Conservation (phyloP, 176 grass and related monocot genomes). For the Puccinellia tenuiflora region DNA sequence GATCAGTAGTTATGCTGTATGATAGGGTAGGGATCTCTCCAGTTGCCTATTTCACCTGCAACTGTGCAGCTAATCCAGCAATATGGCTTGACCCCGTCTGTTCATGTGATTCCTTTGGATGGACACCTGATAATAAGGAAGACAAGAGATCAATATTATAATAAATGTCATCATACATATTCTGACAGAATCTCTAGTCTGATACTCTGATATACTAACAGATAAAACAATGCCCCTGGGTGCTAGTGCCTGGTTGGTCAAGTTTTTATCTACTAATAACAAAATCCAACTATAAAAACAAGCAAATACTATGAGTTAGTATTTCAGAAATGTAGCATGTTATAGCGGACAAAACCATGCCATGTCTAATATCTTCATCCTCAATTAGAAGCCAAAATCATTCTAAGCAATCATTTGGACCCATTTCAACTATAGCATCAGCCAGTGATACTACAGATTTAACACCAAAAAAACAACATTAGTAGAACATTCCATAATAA, state of each 20-base stretch:
- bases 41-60: slow-evolving; percentile 48
- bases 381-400: background rate
- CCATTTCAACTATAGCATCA: slow-evolving; percentile 3
- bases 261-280: background rate
- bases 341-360: slow-evolving; percentile 4
- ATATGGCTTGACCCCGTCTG: slow-evolving; percentile 42
- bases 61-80: slow-evolving; percentile 30
- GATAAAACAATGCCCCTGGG: background rate
- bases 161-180: background rate
- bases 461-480: background rate
- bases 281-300: background rate
- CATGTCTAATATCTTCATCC: background rate
- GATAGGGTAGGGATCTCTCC: slow-evolving; percentile 23
- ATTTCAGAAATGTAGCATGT: background rate
- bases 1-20: slow-evolving; percentile 17
- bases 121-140: slow-evolving; percentile 25
- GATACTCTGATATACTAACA: slow-evolving; percentile 15
- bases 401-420: background rate
- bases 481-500: background rate
- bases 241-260: background rate
- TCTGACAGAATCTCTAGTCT: background rate
- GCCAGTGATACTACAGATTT: background rate
- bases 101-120: slow-evolving; percentile 38
- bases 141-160: background rate
- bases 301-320: background rate